Evolutionary conservation across 371 early-diverging fungal species (phyloP), one percentile per base, ranked within the genome.

Genomic region (Mucor mucedo): DNA sequence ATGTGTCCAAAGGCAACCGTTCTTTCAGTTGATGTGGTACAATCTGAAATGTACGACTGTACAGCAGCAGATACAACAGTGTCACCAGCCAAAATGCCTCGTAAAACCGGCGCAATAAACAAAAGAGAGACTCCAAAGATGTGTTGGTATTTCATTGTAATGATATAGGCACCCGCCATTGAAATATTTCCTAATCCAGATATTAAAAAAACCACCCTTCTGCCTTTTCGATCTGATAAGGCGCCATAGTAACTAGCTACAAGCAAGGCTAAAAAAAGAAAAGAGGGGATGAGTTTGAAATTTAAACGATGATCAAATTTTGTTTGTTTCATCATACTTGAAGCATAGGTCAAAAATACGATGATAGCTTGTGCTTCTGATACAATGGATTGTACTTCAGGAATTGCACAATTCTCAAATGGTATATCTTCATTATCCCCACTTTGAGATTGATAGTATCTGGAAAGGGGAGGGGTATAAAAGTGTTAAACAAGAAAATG

Each of bases 11-110:
- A 77, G 0, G 58, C 66, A 39, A 65, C 42, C 1, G 76, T 77
- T 64, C 77, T 71, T 50, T 50, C 50, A 9, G 50, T 41, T 28
- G 66, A 50, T 5, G 65, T 52, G 27, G 80, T 82, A 30, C 75
- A 78, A 64, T 82, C 83, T 8, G 80, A 65, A 21, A 82, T 70
- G 48, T 82, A 82, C 0, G 77, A 75, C 13, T 79, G 74, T 27
- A 69, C 65, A 13, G 79, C 60, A 11, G 76, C 72, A 49, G 75
- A 54, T 8, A 76, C 11, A 2, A 72, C 65, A 14, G 45, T 61
- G n/a, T 77, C 78, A 44, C 80, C 76, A 32, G 65, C 80, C n/a
- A 79, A 21, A 8, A 76, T n/a, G 3, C 83, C 83, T 6, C 73
- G 72, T 10, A 78, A 13, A 5, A 76, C 21, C 2, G 80, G 75